Conservation (phyloP, 768 basidiomycete species). For the Hemileccinum impolitum region DNA sequence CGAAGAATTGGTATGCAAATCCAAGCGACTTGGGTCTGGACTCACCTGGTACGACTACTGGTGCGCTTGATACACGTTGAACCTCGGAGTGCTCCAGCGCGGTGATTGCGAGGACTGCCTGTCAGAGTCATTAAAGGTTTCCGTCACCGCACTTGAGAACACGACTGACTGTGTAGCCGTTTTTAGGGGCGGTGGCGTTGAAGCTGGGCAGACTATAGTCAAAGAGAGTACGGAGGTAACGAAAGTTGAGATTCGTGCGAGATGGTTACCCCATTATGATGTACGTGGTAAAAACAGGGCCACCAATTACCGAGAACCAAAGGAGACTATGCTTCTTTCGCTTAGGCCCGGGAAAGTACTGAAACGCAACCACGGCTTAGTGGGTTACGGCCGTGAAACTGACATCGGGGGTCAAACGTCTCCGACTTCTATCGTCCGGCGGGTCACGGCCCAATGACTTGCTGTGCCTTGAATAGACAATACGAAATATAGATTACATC, state of each 20-base stretch:
- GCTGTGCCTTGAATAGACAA: slow-evolving; percentile 4
- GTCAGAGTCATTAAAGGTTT: neutral
- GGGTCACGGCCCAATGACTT: neutral
- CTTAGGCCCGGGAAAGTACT: slow-evolving; percentile 1
- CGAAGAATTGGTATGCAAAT: neutral
- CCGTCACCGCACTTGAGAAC: neutral
- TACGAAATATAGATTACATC: neutral
- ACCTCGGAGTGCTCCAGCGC: neutral
- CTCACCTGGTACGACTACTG: no score
- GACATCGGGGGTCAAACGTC: slow-evolving; percentile 20
- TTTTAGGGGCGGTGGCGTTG: slow-evolving; percentile 1
- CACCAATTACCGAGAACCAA: slow-evolving; percentile 17
- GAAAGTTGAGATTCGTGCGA: neutral
- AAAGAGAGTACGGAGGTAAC: neutral
- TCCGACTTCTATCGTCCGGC: slow-evolving; percentile 25
- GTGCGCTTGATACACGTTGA: no score
- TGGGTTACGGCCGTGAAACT: slow-evolving; percentile 3
- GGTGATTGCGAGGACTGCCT: neutral
- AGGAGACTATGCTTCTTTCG: slow-evolving; percentile 6
- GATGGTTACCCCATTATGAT: neutral
- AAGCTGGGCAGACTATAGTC: neutral
- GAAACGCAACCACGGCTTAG: neutral
- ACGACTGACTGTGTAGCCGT: slow-evolving; percentile 9
- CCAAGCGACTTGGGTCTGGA: neutral
- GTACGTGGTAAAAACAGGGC: slow-evolving; percentile 18